Conservation (phyloP, 805 yeast genomes). For the Kazachstania psychrophila region DNA sequence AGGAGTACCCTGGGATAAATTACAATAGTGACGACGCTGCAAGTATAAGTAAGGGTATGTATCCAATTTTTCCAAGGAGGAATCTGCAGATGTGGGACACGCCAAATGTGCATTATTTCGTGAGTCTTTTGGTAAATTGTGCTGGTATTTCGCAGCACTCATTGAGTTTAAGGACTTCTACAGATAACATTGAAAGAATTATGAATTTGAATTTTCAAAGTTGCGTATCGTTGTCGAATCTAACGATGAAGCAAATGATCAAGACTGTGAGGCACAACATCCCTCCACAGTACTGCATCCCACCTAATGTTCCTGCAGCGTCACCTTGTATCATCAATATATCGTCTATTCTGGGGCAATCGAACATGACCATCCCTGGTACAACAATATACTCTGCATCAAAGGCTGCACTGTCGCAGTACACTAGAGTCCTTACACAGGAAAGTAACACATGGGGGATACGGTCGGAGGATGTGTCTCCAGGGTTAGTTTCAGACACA, state of each 20-base stretch:
- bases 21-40: not conserved
- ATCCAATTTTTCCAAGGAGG: not conserved
- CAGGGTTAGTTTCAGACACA: slow-evolving; percentile 21
- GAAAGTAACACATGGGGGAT: slow-evolving; percentile 18
- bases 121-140: slow-evolving; percentile 24
- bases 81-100: slow-evolving; percentile 1
- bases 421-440: slow-evolving; percentile 15
- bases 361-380: slow-evolving; percentile 16
- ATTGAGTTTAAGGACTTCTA: slow-evolving; percentile 13
- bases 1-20: slow-evolving; percentile 11
- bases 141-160: slow-evolving; percentile 27
- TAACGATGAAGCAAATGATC: slow-evolving; percentile 18
- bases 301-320: not conserved
- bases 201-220: slow-evolving; percentile 26
- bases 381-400: slow-evolving; percentile 28
- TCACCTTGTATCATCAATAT: slow-evolving; percentile 22
- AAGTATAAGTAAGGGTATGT: not conserved
- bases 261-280: slow-evolving; percentile 1
- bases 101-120: slow-evolving; percentile 8
- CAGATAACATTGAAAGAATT: slow-evolving; percentile 11
- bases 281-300: not conserved
- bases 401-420: slow-evolving; percentile 25
- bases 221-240: slow-evolving; percentile 18
- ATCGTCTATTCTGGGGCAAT: slow-evolving; percentile 21
- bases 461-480: slow-evolving; percentile 11